Percentiles rank a stretch among this genome's conserved stretches.
Conservation (phyloP, 1,284 basidiomycete genomes). For the Pyrrhoderma noxium region DNA sequence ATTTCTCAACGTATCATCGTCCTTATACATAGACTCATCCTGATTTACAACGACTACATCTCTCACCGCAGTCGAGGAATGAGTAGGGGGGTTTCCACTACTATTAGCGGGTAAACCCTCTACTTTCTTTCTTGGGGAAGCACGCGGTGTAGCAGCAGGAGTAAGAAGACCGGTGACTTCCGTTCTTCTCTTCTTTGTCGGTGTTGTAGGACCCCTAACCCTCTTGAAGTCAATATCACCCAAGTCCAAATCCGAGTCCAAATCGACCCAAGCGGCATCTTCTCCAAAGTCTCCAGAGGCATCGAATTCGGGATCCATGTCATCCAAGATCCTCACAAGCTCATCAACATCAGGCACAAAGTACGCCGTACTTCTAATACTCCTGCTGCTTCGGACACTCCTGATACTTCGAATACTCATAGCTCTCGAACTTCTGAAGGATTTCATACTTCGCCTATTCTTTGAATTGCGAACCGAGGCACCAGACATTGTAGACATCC, state of each 20-base stretch:
- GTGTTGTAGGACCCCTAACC: background rate
- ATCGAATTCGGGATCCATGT: constrained; percentile 2
- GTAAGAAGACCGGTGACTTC: constrained; percentile 10
- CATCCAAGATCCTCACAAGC: constrained; percentile 14
- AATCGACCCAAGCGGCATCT: background rate
- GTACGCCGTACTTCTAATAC: constrained; percentile 1
- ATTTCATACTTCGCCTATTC: background rate
- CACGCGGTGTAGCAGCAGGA: constrained; percentile 12
- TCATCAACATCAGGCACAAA: constrained; percentile 15
- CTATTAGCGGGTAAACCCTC: background rate
- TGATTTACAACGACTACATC: background rate
- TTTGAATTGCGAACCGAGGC: background rate
- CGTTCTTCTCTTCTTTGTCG: background rate
- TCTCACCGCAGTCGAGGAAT: background rate
- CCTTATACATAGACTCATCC: no score
- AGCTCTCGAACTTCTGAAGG: background rate
- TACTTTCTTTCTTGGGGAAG: background rate
- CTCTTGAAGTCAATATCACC: background rate
- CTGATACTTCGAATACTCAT: background rate
- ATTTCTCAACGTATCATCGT: no score
- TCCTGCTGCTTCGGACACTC: background rate
- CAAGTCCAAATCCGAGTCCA: background rate
- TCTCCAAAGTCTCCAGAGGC: constrained; percentile 1
- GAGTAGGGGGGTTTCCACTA: background rate
- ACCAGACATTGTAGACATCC: background rate